A percentile compares a stretch with the other conserved stretches of the same genome.
phyloP scores from a whole-genome alignment of 1,139 yeast genomes.

The Suhomyces coccinellae region DNA sequence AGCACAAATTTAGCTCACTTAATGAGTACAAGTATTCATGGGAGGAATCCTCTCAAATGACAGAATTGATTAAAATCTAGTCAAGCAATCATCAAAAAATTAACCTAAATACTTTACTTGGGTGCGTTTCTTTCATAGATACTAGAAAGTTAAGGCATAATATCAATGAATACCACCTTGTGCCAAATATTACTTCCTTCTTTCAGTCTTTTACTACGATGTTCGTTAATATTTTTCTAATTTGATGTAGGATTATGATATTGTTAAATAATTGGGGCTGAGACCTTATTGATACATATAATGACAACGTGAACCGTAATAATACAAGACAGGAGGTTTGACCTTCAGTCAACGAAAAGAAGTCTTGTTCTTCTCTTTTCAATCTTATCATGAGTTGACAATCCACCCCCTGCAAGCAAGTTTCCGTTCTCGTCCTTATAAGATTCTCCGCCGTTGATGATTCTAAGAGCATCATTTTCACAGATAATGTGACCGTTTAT shows the following conservation, averaged over 20 bases:
- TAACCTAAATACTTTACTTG: too few species aligned
- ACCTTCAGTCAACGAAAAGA: slow-evolving; percentile 33
- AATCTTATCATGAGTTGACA: slow-evolving; percentile 35
- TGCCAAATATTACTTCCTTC: too few species aligned
- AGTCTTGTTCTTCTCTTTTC: slow-evolving; percentile 49
- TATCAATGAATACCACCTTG: too few species aligned
- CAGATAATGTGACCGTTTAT: slow-evolving; percentile 54
- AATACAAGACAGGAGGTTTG: not conserved
- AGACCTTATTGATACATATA: slow-evolving; percentile 5
- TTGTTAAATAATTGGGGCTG: not conserved
- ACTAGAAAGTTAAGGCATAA: too few species aligned
- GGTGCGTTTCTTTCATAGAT: too few species aligned
- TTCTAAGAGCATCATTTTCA: slow-evolving; percentile 42
- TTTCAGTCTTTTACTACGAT: not conserved
- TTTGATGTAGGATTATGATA: not conserved
- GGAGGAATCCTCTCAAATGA: too few species aligned
- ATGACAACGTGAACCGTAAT: slow-evolving; percentile 2
- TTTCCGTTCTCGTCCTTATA: slow-evolving; percentile 27
- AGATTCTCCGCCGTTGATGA: slow-evolving; percentile 25
- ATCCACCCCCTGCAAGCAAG: slow-evolving; percentile 26
- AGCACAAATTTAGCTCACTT: too few species aligned
- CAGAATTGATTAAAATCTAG: too few species aligned
- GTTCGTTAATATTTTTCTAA: not conserved
- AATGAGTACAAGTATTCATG: too few species aligned
- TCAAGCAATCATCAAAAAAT: too few species aligned